Conservation (phyloP, 2,329 filamentous ascomycete species). For the Pseudogymnoascus verrucosus region DNA sequence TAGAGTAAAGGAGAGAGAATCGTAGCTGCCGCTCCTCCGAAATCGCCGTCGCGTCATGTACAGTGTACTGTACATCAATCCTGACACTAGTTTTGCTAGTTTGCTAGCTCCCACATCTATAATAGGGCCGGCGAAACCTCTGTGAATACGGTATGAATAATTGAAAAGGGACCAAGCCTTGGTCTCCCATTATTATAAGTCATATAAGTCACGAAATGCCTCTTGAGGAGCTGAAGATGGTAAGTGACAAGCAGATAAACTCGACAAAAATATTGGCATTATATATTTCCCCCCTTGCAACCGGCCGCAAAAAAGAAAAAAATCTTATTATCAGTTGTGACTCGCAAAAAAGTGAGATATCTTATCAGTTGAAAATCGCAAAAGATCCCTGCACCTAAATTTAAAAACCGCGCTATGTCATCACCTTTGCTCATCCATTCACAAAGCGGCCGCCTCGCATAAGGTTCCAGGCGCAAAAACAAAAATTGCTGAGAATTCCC, state of each 20-base stretch:
- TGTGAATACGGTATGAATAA: slow-evolving; percentile 2
- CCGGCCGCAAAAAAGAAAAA: neutral
- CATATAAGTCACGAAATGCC: neutral
- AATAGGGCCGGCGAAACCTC: neutral
- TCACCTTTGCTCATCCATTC: slow-evolving; percentile 8
- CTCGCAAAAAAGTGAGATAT: slow-evolving; percentile 4
- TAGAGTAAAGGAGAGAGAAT: neutral
- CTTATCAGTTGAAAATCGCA: neutral
- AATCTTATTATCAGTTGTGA: neutral
- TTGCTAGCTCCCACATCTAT: neutral
- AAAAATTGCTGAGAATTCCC: slow-evolving; percentile 8
- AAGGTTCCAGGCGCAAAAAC: slow-evolving; percentile 7
- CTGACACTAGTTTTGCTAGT: neutral
- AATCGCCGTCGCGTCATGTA: neutral
- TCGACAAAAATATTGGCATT: neutral
- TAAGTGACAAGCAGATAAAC: neutral
- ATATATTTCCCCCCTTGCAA: neutral
- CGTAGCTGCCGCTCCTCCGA: neutral
- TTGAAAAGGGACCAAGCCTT: neutral
- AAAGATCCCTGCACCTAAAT: neutral
- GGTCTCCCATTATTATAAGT: neutral
- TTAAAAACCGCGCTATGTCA: slow-evolving; percentile 7
- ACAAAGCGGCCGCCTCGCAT: slow-evolving; percentile 7
- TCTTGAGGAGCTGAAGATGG: neutral
- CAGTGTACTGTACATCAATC: neutral